Conservation (phyloP, 352 stramenopile species). For the Pythium guiyangense region DNA sequence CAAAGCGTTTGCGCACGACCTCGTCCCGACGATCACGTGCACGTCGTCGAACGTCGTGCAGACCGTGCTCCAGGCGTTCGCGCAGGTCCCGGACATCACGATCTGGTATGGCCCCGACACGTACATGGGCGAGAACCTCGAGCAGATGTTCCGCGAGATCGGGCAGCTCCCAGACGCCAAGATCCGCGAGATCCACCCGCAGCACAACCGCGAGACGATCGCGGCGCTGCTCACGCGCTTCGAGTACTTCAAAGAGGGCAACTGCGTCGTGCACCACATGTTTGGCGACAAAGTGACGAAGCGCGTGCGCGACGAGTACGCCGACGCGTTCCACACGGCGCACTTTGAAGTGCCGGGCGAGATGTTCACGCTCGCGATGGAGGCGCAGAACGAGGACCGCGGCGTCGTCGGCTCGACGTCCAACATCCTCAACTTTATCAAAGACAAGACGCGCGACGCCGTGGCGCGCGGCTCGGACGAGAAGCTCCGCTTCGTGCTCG, state of each 20-base stretch:
- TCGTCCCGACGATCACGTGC: constrained; percentile 96
- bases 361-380: constrained; percentile 98
- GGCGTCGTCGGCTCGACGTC: constrained; percentile 95
- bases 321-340: constrained; percentile 93
- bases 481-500: constrained; percentile 93
- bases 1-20: constrained; percentile 92
- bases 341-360: constrained; percentile 98
- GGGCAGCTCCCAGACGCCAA: constrained; percentile 71
- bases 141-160: constrained; percentile 90
- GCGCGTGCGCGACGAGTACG: constrained; percentile 89
- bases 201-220: constrained; percentile 83
- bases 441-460: constrained; percentile 90
- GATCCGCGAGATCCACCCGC: constrained; percentile 81
- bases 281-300: constrained; percentile 94
- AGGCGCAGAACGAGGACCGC: constrained; percentile 86
- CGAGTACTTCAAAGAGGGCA: constrained; percentile 94
- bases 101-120: constrained; percentile 95
- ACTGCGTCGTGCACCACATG: constrained; percentile 98
- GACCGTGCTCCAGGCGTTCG: constrained; percentile 93
- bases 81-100: constrained; percentile 88
- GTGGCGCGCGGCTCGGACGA: constrained; percentile 57
- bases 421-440: constrained; percentile 98
- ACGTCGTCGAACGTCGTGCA: constrained; percentile 96
- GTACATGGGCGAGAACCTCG: constrained; percentile 98
- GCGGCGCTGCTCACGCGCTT: constrained; percentile 83